Base-by-base conservation (phyloP, 2,329 filamentous ascomycete genomes). In the Stemphylium vesicarium region DNA sequence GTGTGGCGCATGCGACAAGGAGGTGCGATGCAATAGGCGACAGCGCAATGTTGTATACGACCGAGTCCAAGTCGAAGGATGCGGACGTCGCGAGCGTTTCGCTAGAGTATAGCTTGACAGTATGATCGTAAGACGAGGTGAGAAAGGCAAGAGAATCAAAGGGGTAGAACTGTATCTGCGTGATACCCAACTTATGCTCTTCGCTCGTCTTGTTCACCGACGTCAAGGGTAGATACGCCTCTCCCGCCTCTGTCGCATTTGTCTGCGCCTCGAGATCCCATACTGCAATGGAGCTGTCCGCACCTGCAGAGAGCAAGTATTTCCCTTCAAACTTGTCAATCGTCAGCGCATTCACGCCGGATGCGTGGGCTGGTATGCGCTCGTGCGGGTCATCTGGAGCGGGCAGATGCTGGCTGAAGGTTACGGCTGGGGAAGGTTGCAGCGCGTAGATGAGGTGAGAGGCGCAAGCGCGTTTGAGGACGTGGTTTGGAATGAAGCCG, bases 1-100 rank as follows among this genome's bases (percentile, higher is more conserved):
- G 92, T 0, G 92, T 96, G 0, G 90, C 93, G 68, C 92, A 95
- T 9, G 94, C 92, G 9, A 97, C 90, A 4, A 96, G 83, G 0
- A 96, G 81, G 68, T 92, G 83, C 47, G 85, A 79, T 51, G 91
- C 84, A 53, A 93, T 79, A 37, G 88, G 84, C 0, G 92, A 96
- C 22, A 91, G 82, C 0, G 90, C 86, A 73, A 96, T 92, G 1
- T 89, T 87, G 75, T 92, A 91, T 42, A 91, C 81, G 29, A 88
- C 88, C 4, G 85, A 83, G 46, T 84, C 85, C 20, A 93, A 81
- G 56, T 86, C 80, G 65, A 92, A 93, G 4, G 84, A 84, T 15
- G 87, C 88, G 0, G 88, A 87, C 1, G 85, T 74, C 13, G 78
- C 71, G 15, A 88, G 81, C 0, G 81, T 82, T 42, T 86, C 82